Base-by-base conservation (phyloP, 257 asterid species). In the Penstemon barbatus region DNA sequence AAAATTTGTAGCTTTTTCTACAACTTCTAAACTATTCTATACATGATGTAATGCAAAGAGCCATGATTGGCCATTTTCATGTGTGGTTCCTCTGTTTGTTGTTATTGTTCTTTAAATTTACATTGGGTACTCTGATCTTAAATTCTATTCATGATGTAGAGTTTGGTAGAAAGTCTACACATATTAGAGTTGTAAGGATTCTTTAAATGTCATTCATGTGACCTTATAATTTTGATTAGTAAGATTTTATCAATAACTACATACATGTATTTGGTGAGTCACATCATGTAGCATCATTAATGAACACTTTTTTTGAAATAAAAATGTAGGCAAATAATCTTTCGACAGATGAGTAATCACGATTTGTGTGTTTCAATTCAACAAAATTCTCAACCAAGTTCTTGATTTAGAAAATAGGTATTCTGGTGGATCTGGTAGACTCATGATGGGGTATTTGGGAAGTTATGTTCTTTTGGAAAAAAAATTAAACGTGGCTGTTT, bases 261-360 rank as follows among this genome's bases (percentile, higher is more conserved):
- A 54, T n/a, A n/a, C 42, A 10, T 40, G 49, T 66, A 10, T 10
- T 45, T 18, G 71, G 70, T 57, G 53, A 11, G 52, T 33, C 68
- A 12, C 58, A 53, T 71, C 51, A 8, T 25, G 41, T 39, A 55
- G 55, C 61, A 54, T 71, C 44, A 49, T 15, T 49, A n/a, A 4
- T 56, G 48, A 8, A 7, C 7, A 9, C 71, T 50, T 65, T 68
- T 53, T 57, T 36, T 42, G 57, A 55, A 46, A 52, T 7, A 38
- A 38, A 59, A 66, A 48, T 56, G 10, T 39, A 5, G 65, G 66
- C 49, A 51, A 41, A 46, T 9, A 63, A 56, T 18, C 39, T 7
- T 38, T 69, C 55, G 45, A 63, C 54, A 39, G 69, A 71, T 48
- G 45, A 64, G 57, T 62, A 51, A 67, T 55, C 13, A 42, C 52